These are phyloP conservation scores for Plectosphaerella cucumerina DNA, from an alignment of 2,329 filamentous ascomycete species.

Conservation along the genomic window DNA sequence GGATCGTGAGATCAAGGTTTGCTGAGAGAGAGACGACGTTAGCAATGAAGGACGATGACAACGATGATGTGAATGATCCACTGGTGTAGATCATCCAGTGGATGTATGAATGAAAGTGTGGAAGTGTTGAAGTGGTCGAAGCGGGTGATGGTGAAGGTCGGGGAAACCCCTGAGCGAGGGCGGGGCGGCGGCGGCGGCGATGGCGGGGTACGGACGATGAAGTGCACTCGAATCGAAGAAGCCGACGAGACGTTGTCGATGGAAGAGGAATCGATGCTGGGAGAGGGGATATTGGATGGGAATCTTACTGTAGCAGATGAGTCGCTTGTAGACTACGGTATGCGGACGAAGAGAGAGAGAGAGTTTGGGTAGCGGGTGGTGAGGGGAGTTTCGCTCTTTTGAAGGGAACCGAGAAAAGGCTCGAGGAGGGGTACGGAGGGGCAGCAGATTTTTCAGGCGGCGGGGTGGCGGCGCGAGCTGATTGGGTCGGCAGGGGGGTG, in stretches of 20 bases:
- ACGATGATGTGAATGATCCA: not conserved
- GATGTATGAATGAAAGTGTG: not conserved
- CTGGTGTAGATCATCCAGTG: not conserved
- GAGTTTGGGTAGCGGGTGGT: not conserved
- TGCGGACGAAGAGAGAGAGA: constrained; percentile 2
- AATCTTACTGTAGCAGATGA: not conserved
- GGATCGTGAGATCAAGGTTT: not conserved
- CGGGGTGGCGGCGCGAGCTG: not conserved
- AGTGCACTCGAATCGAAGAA: not conserved
- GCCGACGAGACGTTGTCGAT: not conserved
- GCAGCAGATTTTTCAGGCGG: not conserved
- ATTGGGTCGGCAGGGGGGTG: not conserved
- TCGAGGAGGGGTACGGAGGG: not conserved
- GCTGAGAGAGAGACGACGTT: not conserved
- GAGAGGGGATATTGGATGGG: not conserved
- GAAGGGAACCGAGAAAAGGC: not conserved
- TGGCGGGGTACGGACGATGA: not conserved
- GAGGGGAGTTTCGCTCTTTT: not conserved
- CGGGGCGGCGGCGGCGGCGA: too few species aligned
- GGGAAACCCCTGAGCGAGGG: too few species aligned
- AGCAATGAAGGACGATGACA: too few species aligned
- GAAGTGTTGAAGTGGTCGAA: not conserved
- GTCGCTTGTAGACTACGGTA: constrained; percentile 1
- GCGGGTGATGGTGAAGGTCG: not conserved
- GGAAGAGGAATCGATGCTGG: not conserved